Percentiles rank a stretch among this genome's conserved stretches.
These are phyloP conservation scores for Ceratocystiopsis brevicomis DNA, from an alignment of 2,329 filamentous ascomycete species.

Conservation along the genomic window DNA sequence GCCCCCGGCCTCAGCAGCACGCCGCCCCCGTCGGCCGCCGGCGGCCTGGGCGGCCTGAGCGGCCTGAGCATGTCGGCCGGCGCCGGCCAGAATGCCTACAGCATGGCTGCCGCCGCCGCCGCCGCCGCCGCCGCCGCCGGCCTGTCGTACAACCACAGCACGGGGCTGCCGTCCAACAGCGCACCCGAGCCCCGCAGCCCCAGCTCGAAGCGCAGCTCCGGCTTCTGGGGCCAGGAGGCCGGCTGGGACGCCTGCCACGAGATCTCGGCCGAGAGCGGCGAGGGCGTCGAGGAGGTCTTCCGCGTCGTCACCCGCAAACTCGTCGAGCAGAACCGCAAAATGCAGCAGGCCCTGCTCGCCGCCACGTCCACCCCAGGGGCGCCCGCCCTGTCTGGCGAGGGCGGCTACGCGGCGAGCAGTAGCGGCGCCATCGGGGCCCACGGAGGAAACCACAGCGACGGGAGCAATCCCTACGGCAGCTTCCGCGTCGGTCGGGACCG, in stretches of 20 bases:
- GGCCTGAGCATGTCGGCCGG: constrained; percentile 2
- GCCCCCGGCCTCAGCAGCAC: constrained; percentile 51
- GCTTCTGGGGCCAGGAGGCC: constrained; percentile 80
- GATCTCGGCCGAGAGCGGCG: constrained; percentile 81
- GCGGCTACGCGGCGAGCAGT: constrained; percentile 1
- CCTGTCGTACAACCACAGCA: not conserved
- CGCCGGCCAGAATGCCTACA: not conserved
- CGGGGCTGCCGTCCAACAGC: constrained; percentile 3
- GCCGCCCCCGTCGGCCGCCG: constrained; percentile 40
- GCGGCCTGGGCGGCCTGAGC: not conserved
- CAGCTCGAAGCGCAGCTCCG: constrained; percentile 47
- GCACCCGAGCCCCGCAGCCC: constrained; percentile 37
- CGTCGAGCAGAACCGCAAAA: constrained; percentile 44
- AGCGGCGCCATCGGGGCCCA: not conserved
- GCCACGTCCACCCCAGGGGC: constrained; percentile 30
- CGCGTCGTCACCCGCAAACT: constrained; percentile 46
- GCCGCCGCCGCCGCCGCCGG: too few relatives aligned
- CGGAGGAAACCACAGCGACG: constrained; percentile 29
- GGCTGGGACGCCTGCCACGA: constrained; percentile 97
- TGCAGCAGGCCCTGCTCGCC: constrained; percentile 38
- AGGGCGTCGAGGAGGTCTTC: constrained; percentile 94
- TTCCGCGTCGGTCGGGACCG: constrained; percentile 39
- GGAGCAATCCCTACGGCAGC: constrained; percentile 26
- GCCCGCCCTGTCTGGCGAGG: constrained; percentile 9
- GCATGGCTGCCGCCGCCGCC: too few relatives aligned